These are phyloP conservation scores for Aureobasidium musti DNA, from an alignment of 2,329 filamentous ascomycete genomes.

Conservation along the genomic window DNA sequence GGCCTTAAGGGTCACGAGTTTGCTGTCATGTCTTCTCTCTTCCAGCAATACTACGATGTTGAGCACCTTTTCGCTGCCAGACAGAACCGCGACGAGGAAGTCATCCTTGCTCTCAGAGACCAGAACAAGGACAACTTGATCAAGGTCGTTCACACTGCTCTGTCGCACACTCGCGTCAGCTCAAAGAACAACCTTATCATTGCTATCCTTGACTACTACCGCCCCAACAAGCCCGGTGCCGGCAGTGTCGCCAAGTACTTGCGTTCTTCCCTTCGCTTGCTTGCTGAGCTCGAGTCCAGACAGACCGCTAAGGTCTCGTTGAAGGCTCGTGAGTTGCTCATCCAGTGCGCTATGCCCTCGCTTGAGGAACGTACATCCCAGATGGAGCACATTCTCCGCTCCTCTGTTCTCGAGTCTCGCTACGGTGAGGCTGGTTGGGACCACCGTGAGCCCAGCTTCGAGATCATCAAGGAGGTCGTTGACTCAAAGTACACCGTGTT, in stretches of 20 bases:
- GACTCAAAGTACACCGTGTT: slow-evolving; percentile 99
- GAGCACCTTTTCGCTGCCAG: slow-evolving; percentile 87
- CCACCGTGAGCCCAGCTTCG: slow-evolving; percentile 86
- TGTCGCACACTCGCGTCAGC: slow-evolving; percentile 89
- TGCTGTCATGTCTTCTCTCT: slow-evolving; percentile 72
- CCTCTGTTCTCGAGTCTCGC: slow-evolving; percentile 92
- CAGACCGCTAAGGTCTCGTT: slow-evolving; percentile 92
- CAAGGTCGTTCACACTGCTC: slow-evolving; percentile 81
- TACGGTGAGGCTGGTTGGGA: slow-evolving; percentile 98
- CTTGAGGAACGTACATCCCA: slow-evolving; percentile 91
- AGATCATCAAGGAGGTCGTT: slow-evolving; percentile 94
- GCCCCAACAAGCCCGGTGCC: slow-evolving; percentile 87
- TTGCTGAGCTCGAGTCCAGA: slow-evolving; percentile 87
- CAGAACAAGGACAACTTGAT: slow-evolving; percentile 91
- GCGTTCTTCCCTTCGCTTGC: slow-evolving; percentile 74
- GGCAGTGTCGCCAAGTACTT: slow-evolving; percentile 89
- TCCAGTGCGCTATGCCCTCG: slow-evolving; percentile 94
- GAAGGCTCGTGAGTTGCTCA: slow-evolving; percentile 95
- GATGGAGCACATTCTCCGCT: slow-evolving; percentile 98
- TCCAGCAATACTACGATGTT: slow-evolving; percentile 78
- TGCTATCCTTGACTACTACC: slow-evolving; percentile 90
- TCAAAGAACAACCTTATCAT: slow-evolving; percentile 93
- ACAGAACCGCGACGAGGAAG: slow-evolving; percentile 85
- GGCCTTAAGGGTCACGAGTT: slow-evolving; percentile 92
- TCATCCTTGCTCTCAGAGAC: slow-evolving; percentile 89